Conservation (phyloP, 2,329 filamentous ascomycete species). For the Myriangium duriaei region DNA sequence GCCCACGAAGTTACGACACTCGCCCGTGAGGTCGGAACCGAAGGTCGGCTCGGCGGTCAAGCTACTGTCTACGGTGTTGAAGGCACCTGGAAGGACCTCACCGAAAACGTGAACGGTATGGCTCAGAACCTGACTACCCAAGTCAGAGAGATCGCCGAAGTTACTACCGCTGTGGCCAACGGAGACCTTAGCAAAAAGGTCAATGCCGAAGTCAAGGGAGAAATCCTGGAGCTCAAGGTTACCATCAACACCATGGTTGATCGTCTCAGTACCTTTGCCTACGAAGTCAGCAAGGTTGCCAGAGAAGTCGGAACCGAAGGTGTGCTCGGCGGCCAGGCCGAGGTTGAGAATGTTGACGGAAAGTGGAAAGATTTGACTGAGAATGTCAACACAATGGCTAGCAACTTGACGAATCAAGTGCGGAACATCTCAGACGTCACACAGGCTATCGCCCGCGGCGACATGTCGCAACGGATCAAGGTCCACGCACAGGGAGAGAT, state of each 20-base stretch:
- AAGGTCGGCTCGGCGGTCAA: conserved; percentile 39
- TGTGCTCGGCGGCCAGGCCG: conserved; percentile 50
- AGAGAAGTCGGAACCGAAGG: conserved; percentile 53
- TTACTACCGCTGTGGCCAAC: conserved; percentile 40
- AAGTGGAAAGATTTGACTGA: conserved; percentile 56
- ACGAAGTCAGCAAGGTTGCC: conserved; percentile 54
- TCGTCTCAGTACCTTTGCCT: conserved; percentile 49
- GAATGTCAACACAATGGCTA: conserved; percentile 56
- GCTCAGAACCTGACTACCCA: conserved; percentile 40
- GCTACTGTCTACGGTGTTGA: conserved; percentile 41
- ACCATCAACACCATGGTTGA: conserved; percentile 65
- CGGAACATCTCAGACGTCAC: conserved; percentile 88
- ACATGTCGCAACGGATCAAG: conserved; percentile 92
- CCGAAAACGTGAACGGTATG: conserved; percentile 43
- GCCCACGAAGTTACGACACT: conserved; percentile 42
- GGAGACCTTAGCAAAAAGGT: conserved; percentile 42
- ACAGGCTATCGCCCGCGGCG: conserved; percentile 86
- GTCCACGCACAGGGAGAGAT: conserved; percentile 94
- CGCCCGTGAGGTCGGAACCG: conserved; percentile 40
- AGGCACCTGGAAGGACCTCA: conserved; percentile 41
- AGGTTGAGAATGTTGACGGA: conserved; percentile 52
- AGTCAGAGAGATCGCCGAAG: conserved; percentile 41
- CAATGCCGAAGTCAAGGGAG: conserved; percentile 39
- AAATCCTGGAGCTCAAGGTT: conserved; percentile 58
- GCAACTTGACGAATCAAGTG: conserved; percentile 55